Base-by-base conservation (phyloP, 108 stramenopile genomes). In the Poteriospumella lacustris region DNA sequence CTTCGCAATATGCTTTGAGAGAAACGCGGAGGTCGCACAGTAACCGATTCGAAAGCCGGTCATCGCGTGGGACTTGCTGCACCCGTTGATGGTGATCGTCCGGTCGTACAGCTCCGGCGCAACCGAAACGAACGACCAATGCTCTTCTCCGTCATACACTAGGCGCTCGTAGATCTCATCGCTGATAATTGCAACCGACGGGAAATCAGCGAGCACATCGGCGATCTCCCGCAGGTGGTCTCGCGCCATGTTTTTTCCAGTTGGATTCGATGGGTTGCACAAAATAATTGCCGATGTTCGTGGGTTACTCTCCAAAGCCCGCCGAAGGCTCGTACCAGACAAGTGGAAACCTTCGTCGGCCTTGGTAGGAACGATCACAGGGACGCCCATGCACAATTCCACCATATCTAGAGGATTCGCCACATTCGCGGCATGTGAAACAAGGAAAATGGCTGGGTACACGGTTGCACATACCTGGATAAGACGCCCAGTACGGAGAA, bases 81-180 rank as follows among this genome's bases (percentile, higher is more conserved):
- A 96, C 0, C 97, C 97, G 78, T 97, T 97, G 33, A 96, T 78
- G 39, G 92, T 91, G 78, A 96, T 83, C 62, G 93, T 97, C 24
- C 96, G 86, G 28, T 83, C 73, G 75, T 83, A 91, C 93, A 95
- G 91, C 64, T 85, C 85, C 3, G 89, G 88, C 2, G n/a, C 24
- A 5, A 93, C 67, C 0, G 85, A 77, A 1, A 39, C 79, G n/a
- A 80, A 75, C 42, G 47, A 58, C 79, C 90, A 89, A 39, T 89
- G 87, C 31, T 81, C 89, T 39, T 88, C 86, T 52, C 86, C 82
- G 9, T 42, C 68, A 86, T 95, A 97, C 2, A 92, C 89, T 34
- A 97, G 85, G 24, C 93, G 89, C 85, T 97, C 97, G 83, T 97
- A 97, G 56, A 97, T 97, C 85, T 97, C 97, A 86, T 97, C 97